phyloP scores from a whole-genome alignment of 768 basidiomycete genomes.

The Cyclocybe aegerita region DNA sequence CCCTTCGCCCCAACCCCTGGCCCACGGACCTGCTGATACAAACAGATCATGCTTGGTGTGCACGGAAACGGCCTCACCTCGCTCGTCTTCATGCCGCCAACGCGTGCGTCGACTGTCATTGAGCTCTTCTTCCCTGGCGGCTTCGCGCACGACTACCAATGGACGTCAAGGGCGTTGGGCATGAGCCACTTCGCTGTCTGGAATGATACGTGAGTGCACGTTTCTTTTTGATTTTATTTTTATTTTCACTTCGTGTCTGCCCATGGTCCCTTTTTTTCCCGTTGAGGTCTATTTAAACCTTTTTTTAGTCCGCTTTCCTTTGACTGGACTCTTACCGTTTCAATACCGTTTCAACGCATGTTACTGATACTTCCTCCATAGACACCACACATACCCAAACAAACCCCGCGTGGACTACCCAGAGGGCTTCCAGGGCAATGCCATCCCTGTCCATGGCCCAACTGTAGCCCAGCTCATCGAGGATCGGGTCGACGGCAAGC shows the following conservation, averaged over 20 bases:
- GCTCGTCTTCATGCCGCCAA: constrained; percentile 81
- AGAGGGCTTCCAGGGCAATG: constrained; percentile 79
- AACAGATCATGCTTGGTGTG: constrained; percentile 66
- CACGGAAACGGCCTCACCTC: constrained; percentile 86
- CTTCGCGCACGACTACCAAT: constrained; percentile 86
- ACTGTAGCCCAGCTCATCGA: constrained; percentile 70
- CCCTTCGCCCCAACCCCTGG: no score
- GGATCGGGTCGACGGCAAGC: constrained; percentile 45
- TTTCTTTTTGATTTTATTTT: constrained; percentile 7
- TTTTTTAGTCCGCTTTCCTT: no score
- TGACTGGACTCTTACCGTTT: no score
- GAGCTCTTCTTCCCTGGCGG: constrained; percentile 83
- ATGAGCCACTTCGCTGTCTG: constrained; percentile 77
- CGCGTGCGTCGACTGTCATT: constrained; percentile 75
- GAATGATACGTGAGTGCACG: constrained; percentile 65
- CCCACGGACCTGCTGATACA: no score
- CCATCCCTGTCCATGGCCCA: constrained; percentile 73
- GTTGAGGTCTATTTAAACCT: no score
- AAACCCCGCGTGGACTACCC: constrained; percentile 65
- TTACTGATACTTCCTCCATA: constrained; percentile 3
- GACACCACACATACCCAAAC: constrained; percentile 37
- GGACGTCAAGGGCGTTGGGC: constrained; percentile 73
- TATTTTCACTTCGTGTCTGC: no score
- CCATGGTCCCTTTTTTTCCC: no score
- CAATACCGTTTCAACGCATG: not conserved